A percentile compares a stretch with the other conserved stretches of the same genome.
These are phyloP conservation scores for Phalaenopsis equestris DNA, from an alignment of 106 monocot species.

Conservation along the genomic window DNA sequence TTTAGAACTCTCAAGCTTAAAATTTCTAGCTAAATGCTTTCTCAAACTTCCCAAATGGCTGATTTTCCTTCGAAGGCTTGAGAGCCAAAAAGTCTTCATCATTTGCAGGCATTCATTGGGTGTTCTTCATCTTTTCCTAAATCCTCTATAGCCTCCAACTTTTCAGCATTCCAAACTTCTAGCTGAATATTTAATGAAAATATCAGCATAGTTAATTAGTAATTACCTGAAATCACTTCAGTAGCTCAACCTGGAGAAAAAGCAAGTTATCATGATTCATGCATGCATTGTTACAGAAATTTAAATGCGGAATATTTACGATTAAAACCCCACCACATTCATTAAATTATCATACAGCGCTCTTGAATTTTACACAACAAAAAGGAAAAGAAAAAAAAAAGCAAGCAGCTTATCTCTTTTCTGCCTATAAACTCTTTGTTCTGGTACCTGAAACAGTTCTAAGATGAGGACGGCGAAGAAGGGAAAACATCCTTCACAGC, in stretches of 20 bases:
- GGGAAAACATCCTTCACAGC: slow-evolving; percentile 74
- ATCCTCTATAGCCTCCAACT: too few species aligned
- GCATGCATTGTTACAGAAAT: neutral
- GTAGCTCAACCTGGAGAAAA: neutral
- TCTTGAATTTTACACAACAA: slow-evolving; percentile 2
- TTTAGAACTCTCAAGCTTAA: too few species aligned
- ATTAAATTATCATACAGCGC: neutral
- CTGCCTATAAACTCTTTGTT: slow-evolving; percentile 1
- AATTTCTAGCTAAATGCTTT: too few species aligned
- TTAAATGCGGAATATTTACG: neutral
- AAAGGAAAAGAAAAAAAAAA: neutral
- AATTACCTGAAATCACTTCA: neutral
- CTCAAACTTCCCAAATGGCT: too few species aligned
- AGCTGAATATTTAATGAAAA: too few species aligned
- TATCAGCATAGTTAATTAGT: neutral
- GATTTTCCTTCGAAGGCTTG: too few species aligned
- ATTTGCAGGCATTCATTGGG: too few species aligned
- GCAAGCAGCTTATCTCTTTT: neutral
- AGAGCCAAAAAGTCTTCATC: too few species aligned
- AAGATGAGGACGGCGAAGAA: slow-evolving; percentile 25
- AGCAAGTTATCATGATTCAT: neutral
- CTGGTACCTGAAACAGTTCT: neutral
- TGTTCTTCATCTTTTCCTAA: too few species aligned
- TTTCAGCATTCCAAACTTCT: too few species aligned
- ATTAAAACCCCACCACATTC: neutral